Evolutionary conservation across 148 eudicot species (phyloP).

Genomic region (Nepenthes mirabilis): DNA sequence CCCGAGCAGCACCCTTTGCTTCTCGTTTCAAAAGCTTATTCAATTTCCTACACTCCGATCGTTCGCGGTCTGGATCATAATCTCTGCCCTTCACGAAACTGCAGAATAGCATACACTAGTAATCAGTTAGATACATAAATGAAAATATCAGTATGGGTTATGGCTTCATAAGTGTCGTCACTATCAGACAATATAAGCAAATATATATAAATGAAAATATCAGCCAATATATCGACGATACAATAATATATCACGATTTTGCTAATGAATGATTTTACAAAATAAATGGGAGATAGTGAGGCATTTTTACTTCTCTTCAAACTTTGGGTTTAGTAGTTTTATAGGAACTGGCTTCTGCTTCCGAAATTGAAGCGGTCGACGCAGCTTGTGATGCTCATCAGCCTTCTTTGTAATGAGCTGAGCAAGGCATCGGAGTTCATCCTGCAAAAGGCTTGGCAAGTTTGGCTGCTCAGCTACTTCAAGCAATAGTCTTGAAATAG

Average conservation of each 20-base stretch:
- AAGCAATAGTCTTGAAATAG: constrained; percentile 30
- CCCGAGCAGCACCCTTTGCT: constrained; percentile 67
- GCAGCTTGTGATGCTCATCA: constrained; percentile 38
- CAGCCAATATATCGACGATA: too few relatives aligned
- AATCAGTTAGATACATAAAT: background rate
- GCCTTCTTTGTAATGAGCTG: constrained; percentile 35
- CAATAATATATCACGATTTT: too few relatives aligned
- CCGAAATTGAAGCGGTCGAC: constrained; percentile 62
- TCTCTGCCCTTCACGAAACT: constrained; percentile 83
- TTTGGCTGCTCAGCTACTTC: constrained; percentile 41
- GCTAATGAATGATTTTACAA: too few relatives aligned
- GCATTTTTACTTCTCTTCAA: constrained; percentile 61
- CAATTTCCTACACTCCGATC: constrained; percentile 55
- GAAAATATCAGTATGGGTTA: background rate
- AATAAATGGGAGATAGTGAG: background rate
- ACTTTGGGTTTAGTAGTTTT: constrained; percentile 48
- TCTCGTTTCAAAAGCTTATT: constrained; percentile 37
- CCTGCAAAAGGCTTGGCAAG: constrained; percentile 38
- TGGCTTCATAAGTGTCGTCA: too few relatives aligned
- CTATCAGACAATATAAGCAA: too few relatives aligned
- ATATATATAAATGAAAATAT: too few relatives aligned
- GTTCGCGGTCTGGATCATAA: constrained; percentile 86
- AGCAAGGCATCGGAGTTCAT: constrained; percentile 34
- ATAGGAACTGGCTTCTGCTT: constrained; percentile 71
- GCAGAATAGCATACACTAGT: constrained; percentile 14